Percentiles rank a stretch among this genome's conserved stretches.
phyloP scores from a whole-genome alignment of 352 stramenopile species.

The Globisporangium orthogonon region DNA sequence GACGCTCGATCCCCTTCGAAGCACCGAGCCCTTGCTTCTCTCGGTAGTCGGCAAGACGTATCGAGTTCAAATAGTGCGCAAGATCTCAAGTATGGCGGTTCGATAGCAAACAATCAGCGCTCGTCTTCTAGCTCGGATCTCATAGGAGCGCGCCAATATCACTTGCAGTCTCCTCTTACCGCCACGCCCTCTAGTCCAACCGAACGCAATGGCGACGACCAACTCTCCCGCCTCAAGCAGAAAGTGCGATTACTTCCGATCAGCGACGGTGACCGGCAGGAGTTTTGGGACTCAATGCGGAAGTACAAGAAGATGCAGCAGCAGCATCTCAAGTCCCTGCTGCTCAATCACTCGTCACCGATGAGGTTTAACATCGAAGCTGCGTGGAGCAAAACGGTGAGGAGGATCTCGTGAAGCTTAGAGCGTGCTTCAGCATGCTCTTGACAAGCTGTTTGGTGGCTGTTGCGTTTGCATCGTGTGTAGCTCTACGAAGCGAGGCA shows the following conservation, averaged over 20 bases:
- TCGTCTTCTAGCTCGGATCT: background rate
- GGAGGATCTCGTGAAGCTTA: background rate
- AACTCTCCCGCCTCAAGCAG: conserved; percentile 44
- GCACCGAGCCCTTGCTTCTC: conserved; percentile 1
- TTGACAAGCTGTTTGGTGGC: background rate
- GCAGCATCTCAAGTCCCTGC: conserved; percentile 21
- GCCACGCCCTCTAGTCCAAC: background rate
- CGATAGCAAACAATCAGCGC: background rate
- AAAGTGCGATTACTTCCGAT: conserved; percentile 30
- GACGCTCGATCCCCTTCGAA: conserved; percentile 3
- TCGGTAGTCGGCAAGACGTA: background rate
- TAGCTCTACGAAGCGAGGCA: conserved; percentile 43
- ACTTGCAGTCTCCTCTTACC: background rate
- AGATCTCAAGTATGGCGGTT: background rate
- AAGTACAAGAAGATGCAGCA: conserved; percentile 36
- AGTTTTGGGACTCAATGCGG: conserved; percentile 41
- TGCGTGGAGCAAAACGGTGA: conserved; percentile 43
- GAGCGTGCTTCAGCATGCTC: background rate
- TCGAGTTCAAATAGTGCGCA: background rate
- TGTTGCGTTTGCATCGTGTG: background rate
- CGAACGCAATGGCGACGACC: conserved; percentile 17
- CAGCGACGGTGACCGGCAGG: conserved; percentile 26
- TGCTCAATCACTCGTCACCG: conserved; percentile 26
- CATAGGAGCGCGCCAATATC: background rate
- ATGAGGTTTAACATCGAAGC: conserved; percentile 58